Percentiles rank a stretch among this genome's conserved stretches.
phyloP scores from a whole-genome alignment of 1,284 basidiomycete species.

The Cryptococcus hybrid region DNA sequence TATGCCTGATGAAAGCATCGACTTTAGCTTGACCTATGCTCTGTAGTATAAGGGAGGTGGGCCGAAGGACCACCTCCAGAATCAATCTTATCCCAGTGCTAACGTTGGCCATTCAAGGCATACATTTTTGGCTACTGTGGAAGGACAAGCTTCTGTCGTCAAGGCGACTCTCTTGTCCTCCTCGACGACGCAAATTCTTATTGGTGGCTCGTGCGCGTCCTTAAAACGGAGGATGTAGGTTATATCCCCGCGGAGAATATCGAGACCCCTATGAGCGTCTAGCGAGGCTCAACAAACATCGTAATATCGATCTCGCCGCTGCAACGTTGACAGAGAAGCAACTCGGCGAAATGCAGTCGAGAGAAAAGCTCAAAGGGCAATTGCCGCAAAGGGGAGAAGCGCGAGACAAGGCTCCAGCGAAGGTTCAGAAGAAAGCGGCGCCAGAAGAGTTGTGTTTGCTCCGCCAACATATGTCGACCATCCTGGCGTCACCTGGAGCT shows the following conservation, averaged over 20 bases:
- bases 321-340: conserved; percentile 34
- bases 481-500: conserved; percentile 59
- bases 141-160: conserved; percentile 93
- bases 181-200: conserved; percentile 97
- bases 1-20: conserved; percentile 55
- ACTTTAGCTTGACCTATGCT: conserved; percentile 55
- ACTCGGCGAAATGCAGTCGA: conserved; percentile 23
- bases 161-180: conserved; percentile 91
- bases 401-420: conserved; percentile 16
- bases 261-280: conserved; percentile 97
- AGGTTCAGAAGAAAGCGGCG: conserved; percentile 18
- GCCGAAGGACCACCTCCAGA: neutral
- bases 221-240: conserved; percentile 98
- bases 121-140: conserved; percentile 91
- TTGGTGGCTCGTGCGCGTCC: conserved; percentile 95
- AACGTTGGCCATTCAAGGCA: conserved; percentile 52
- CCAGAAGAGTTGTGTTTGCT: conserved; percentile 51
- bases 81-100: neutral
- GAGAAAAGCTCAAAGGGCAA: conserved; percentile 37
- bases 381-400: conserved; percentile 26
- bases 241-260: conserved; percentile 99
- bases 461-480: conserved; percentile 56
- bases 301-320: conserved; percentile 82
- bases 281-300: conserved; percentile 93
- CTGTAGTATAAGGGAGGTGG: conserved; percentile 35